These are phyloP conservation scores for Fomitopsis schrenkii DNA, from an alignment of 1,284 basidiomycete genomes.

Conservation along the genomic window DNA sequence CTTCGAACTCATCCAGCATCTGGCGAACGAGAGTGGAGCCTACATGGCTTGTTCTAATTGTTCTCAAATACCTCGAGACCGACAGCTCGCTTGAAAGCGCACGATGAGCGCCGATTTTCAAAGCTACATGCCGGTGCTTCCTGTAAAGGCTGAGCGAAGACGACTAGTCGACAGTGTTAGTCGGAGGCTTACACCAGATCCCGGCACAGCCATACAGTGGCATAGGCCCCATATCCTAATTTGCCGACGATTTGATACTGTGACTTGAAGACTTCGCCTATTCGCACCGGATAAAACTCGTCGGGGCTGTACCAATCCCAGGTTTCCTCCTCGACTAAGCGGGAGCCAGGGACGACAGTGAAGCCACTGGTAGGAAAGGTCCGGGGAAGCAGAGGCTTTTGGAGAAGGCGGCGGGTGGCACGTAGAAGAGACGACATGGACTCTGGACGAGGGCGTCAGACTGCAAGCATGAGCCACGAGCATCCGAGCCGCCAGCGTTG, in stretches of 20 bases:
- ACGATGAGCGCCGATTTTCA: constrained; percentile 17
- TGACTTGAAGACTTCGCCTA: constrained; percentile 18
- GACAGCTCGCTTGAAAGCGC: constrained; percentile 5
- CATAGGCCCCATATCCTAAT: constrained; percentile 24
- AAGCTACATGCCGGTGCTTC: constrained; percentile 14
- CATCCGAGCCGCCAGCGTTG: too few species aligned
- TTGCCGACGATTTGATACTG: constrained; percentile 26
- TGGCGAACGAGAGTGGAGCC: constrained; percentile 6
- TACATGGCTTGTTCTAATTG: constrained; percentile 3
- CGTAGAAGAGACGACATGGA: neutral
- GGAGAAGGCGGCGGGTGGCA: constrained; percentile 1
- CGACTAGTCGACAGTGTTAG: neutral
- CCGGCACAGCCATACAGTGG: constrained; percentile 25
- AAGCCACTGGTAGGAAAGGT: constrained; percentile 3
- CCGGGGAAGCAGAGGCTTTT: neutral
- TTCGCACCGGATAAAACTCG: constrained; percentile 4
- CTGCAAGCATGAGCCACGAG: too few species aligned
- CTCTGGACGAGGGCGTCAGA: too few species aligned
- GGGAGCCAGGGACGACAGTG: neutral
- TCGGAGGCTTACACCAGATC: constrained; percentile 17
- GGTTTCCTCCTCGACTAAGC: constrained; percentile 4
- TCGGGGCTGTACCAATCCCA: constrained; percentile 7
- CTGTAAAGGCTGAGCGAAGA: constrained; percentile 7
- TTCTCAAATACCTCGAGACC: constrained; percentile 6
- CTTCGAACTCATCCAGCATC: constrained; percentile 12